A percentile compares a stretch with the other conserved stretches of the same genome.
These are phyloP conservation scores for Entomophthora muscae DNA, from an alignment of 371 early-diverging fungal species.

Conservation along the genomic window DNA sequence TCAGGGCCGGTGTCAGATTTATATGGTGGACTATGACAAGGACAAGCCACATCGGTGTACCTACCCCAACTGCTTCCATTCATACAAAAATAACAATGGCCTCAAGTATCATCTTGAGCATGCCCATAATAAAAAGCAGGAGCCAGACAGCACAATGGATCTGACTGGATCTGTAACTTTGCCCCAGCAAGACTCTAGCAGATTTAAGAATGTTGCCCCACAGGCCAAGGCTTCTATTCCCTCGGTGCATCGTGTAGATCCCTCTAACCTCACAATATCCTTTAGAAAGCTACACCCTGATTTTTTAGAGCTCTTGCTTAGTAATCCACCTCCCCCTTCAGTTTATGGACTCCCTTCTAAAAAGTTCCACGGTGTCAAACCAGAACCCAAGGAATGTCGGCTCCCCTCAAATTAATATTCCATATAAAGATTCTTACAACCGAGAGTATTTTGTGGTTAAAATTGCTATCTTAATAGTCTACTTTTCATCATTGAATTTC, in stretches of 20 bases:
- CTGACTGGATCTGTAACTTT: too few species aligned
- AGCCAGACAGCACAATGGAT: neutral
- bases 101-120: constrained; percentile 89
- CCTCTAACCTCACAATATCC: neutral
- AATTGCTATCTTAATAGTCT: too few species aligned
- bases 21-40: constrained; percentile 12
- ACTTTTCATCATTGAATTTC: too few species aligned
- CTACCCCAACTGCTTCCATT: constrained; percentile 68
- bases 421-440: too few species aligned
- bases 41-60: constrained; percentile 79
- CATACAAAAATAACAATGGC: constrained; percentile 95
- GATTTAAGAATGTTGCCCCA: neutral
- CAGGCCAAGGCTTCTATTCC: neutral
- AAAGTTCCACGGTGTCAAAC: too few species aligned
- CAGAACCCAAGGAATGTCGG: too few species aligned
- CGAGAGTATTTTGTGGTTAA: too few species aligned
- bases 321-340: neutral
- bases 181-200: too few species aligned
- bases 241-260: neutral
- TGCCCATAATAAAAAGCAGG: constrained; percentile 27
- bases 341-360: neutral
- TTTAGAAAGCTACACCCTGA: neutral
- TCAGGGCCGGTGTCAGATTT: constrained; percentile 53
- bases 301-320: neutral
- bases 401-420: too few species aligned